Evolutionary conservation across 2,329 filamentous ascomycete genomes (phyloP), one percentile per base, ranked within the genome.

Genomic region (Monilinia vaccinii-corymbosi): DNA sequence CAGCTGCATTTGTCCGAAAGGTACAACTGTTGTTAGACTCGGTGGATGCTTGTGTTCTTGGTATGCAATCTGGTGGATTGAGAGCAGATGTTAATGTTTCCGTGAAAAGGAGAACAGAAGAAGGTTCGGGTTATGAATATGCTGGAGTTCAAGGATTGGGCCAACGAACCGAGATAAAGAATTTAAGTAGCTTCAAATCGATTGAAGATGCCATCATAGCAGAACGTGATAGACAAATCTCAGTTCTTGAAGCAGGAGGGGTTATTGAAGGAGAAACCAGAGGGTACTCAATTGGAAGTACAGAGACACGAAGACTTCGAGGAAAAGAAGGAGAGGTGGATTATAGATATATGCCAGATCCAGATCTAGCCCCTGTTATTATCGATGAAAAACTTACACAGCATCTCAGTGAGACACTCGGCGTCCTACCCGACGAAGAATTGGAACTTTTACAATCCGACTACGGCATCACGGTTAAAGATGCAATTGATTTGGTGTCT

Each of bases 271-370:
- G 92, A 48, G 94, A 99, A 76, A 99, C 94, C 9, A 82, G 94
- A 60, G 93, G 94, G 7, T 99, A 92, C 91, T 88, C 90, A 1
- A 81, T 96, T 28, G 91, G 91, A 2, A 87, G 85, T 64, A 91
- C 84, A 4, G 87, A 91, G 71, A 97, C 94, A 4, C 85, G 84
- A 61, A 82, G 87, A 45, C 76, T 99, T 47, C 83, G 94, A 68
- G 91, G 91, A 31, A 99, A 99, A 73, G 94, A 97, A 73, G 94
- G 94, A 51, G 93, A 96, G 71, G 91, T 97, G 7, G 94, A 99
- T 73, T 99, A 99, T 73, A 82, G 94, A 46, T 99, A 99, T 71
- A 97, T 99, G 93, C 93, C 94, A 0, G 94, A 99, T 72, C 90
- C 94, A 6, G 94, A 99, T 71, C 79, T 99, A 16, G 81, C 83